Percentiles rank a stretch among this genome's conserved stretches.
These are phyloP conservation scores for Scalesia atractyloides DNA, from an alignment of 129 eudicot genomes.

Conservation along the genomic window DNA sequence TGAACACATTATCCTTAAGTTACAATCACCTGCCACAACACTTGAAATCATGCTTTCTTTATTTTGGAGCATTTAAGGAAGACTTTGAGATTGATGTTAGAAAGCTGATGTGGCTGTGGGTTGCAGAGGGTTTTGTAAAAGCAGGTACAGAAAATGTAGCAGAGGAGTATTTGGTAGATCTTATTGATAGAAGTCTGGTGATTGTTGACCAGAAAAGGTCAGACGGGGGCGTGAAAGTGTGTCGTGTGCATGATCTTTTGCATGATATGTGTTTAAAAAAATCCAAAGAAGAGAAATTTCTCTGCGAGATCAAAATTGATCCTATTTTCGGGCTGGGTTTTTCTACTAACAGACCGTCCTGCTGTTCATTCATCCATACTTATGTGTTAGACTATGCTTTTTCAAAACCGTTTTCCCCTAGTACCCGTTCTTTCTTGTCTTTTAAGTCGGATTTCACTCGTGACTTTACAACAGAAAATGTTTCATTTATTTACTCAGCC, in stretches of 20 bases:
- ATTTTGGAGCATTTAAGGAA: conserved; percentile 43
- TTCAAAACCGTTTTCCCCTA: conserved; percentile 8
- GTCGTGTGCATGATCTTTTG: conserved; percentile 47
- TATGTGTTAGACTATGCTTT: neutral
- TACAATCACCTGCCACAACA: conserved; percentile 44
- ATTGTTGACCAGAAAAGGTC: conserved; percentile 23
- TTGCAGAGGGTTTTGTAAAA: conserved; percentile 43
- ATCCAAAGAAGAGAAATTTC: conserved; percentile 30
- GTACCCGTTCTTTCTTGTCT: conserved; percentile 20
- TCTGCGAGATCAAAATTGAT: neutral
- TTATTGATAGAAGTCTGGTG: conserved; percentile 37
- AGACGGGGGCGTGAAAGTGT: conserved; percentile 28
- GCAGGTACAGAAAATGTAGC: conserved; percentile 36
- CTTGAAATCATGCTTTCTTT: conserved; percentile 51
- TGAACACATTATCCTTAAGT: conserved; percentile 32
- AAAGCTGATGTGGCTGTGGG: conserved; percentile 41
- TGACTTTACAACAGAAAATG: neutral
- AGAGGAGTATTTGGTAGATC: conserved; percentile 43
- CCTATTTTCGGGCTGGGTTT: conserved; percentile 1
- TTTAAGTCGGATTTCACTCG: neutral
- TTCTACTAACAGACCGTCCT: neutral
- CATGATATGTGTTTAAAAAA: conserved; percentile 39
- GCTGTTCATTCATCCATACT: conserved; percentile 13
- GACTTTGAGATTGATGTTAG: conserved; percentile 29
- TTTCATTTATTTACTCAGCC: neutral